phyloP scores from a whole-genome alignment of 306 rosid species.

The Bauhinia variegata region DNA sequence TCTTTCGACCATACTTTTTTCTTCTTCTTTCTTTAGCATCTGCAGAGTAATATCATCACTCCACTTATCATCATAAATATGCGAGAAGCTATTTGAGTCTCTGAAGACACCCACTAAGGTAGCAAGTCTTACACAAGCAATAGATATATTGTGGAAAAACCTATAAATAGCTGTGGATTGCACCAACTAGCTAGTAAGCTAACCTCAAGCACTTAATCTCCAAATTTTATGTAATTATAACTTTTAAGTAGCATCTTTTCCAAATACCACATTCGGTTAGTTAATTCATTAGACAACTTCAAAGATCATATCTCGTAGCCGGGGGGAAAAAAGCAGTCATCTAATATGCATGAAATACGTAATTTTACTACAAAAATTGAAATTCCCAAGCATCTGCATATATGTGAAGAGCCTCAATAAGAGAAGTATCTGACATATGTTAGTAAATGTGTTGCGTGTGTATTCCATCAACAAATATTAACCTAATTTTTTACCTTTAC shows the following conservation, averaged over 20 bases:
- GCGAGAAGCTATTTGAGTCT: not conserved
- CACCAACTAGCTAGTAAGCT: slow-evolving; percentile 1
- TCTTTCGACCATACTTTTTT: no score
- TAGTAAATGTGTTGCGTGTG: no score
- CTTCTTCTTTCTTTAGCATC: no score
- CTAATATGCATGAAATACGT: no score
- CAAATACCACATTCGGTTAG: slow-evolving; percentile 12
- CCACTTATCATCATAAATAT: not conserved
- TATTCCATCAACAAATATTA: slow-evolving; percentile 24
- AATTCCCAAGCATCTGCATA: slow-evolving; percentile 28
- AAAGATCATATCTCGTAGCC: not conserved
- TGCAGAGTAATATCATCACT: no score
- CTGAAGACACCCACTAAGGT: slow-evolving; percentile 21
- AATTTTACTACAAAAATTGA: slow-evolving; percentile 16
- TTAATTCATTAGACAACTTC: slow-evolving; percentile 5
- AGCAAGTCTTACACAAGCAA: slow-evolving; percentile 1
- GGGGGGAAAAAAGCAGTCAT: no score
- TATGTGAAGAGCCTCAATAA: slow-evolving; percentile 2
- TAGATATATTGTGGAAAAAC: not conserved
- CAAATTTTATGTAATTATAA: no score
- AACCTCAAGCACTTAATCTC: slow-evolving; percentile 6
- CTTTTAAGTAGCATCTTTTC: slow-evolving; percentile 1
- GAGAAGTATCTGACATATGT: not conserved
- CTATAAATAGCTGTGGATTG: not conserved
- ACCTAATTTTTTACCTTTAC: slow-evolving; percentile 52